A percentile compares a stretch with the other conserved stretches of the same genome.
Conservation (phyloP, 305 asterid species). For the Petunia hybrid region DNA sequence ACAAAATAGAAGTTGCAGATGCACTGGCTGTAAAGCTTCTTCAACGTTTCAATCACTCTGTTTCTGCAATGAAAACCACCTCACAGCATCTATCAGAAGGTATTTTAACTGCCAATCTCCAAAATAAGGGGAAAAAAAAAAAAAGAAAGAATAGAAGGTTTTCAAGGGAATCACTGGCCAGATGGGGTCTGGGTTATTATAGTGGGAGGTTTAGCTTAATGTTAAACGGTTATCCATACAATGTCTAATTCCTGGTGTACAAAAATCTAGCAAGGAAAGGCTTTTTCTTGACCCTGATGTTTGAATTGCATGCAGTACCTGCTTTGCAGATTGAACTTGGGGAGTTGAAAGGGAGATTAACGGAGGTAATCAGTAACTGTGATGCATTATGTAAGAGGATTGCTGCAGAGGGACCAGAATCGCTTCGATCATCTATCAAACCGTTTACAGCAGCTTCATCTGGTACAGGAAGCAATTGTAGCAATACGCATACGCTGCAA, state of each 20-base stretch:
- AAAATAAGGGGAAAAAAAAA: neutral
- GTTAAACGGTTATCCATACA: conserved; percentile 5
- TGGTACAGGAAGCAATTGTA: conserved; percentile 36
- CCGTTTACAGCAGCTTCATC: conserved; percentile 58
- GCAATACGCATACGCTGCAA: conserved; percentile 31
- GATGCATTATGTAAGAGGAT: conserved; percentile 94
- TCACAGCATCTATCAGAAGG: conserved; percentile 92
- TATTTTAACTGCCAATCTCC: conserved; percentile 35
- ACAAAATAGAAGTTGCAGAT: conserved; percentile 92
- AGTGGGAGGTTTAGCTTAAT: neutral
- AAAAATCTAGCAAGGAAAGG: neutral
- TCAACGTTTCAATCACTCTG: conserved; percentile 89
- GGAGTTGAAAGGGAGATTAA: conserved; percentile 87
- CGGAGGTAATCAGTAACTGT: conserved; percentile 88
- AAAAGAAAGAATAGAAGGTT: no score
- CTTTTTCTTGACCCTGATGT: neutral
- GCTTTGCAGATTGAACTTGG: conserved; percentile 94
- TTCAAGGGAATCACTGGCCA: neutral
- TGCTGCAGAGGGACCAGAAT: conserved; percentile 77
- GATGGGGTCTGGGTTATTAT: neutral
- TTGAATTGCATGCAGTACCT: conserved; percentile 61
- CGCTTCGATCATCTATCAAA: conserved; percentile 69
- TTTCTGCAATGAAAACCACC: conserved; percentile 81
- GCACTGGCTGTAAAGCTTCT: conserved; percentile 92
- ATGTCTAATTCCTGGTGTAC: neutral